phyloP scores from a whole-genome alignment of 73 alveolate genomes.

The Blepharisma stoltei region DNA sequence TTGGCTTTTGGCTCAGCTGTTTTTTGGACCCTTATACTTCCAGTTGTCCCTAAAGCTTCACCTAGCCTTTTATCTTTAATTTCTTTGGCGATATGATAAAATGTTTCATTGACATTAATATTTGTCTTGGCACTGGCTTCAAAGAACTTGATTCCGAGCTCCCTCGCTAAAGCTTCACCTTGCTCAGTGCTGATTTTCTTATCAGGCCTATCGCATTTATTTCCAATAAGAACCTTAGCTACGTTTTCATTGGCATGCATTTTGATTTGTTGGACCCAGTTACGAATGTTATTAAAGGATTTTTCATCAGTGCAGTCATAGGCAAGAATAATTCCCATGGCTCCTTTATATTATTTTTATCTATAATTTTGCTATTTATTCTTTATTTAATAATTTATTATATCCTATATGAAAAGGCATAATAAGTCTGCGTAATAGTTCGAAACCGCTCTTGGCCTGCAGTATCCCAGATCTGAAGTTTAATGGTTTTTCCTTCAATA shows the following conservation, averaged over 20 bases:
- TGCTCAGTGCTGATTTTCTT: not conserved
- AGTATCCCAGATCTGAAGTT: constrained; percentile 58
- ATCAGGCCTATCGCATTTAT: constrained; percentile 34
- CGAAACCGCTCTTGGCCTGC: constrained; percentile 71
- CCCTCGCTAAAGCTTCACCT: constrained; percentile 30
- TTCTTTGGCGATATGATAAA: constrained; percentile 17
- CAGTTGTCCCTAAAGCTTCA: no score
- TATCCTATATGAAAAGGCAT: no score
- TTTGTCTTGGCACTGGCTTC: constrained; percentile 35
- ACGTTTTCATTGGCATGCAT: constrained; percentile 47
- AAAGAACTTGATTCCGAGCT: not conserved
- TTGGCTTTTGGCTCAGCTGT: no score
- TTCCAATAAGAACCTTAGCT: constrained; percentile 53
- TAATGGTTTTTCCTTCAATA: constrained; percentile 50
- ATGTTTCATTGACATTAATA: constrained; percentile 19
- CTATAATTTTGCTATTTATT: no score
- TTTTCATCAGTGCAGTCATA: constrained; percentile 57
- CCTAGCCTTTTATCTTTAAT: no score
- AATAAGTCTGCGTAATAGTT: constrained; percentile 47
- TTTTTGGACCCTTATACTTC: no score
- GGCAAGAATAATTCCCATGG: constrained; percentile 48
- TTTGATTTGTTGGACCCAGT: constrained; percentile 51
- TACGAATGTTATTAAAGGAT: constrained; percentile 36
- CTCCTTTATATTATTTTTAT: no score
- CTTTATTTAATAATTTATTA: no score